Base-by-base conservation (phyloP, 768 basidiomycete genomes). In the Trametes meyenii region DNA sequence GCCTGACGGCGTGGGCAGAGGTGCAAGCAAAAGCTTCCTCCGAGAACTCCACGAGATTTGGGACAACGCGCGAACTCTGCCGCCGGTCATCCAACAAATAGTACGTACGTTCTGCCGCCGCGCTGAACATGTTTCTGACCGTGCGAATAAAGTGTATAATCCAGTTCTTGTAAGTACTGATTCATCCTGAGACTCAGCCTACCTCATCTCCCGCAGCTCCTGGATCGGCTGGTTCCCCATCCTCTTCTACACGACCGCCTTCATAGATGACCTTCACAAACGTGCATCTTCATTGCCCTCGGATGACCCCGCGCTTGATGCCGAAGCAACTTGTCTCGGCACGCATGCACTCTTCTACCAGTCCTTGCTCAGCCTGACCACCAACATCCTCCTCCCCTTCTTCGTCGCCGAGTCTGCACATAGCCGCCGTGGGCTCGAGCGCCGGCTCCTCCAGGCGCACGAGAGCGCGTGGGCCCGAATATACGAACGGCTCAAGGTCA, bases 211-310 rank as follows among this genome's bases (percentile, higher is more conserved):
- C 43, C 35, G 12, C 58, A 93, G 92, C 62, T 83, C 86, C 13
- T 96, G 87, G 87, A 80, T 94, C 61, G 90, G 85, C 10, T 98
- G 96, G 96, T 97, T 96, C 69, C 95, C 96, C 0, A 76, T 94
- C 24, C 79, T 96, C 1, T 95, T 96, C 75, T 96, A 94, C 77
- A 89, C 87, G 3, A 89, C 90, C 1, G 78, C 92, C 26, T 98
- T 94, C 75, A 82, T 97, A 55, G 91, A 92, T 11, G 96, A 96
- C 67, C 80, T 96, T 11, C 86, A 97, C 79, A 90, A 86, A 62
- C 78, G 75, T 2, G 66, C 79, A 1, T 10, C 79, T 76, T 13
- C 74, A 70, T 38, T 62, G 66, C 26, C 72, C 63, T 46, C 66
- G 23, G 54, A 63, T 26, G 60, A 67, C 46, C 58, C 62, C 60